Conservation (phyloP, 2,329 filamentous ascomycete genomes). For the Teratosphaeriaceae sp. region DNA sequence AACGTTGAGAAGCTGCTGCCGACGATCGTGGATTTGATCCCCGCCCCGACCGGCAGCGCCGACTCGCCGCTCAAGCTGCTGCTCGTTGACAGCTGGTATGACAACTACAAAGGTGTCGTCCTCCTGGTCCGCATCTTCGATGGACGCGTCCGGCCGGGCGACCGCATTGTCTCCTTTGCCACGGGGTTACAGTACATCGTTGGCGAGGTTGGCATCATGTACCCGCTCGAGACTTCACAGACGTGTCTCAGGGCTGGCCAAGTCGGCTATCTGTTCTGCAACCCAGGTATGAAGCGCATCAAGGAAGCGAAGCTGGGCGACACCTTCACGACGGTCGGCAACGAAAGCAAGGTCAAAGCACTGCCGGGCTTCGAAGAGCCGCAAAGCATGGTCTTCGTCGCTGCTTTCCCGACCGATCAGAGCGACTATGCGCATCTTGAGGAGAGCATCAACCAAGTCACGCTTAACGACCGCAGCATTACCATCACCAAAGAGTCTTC, state of each 20-base stretch:
- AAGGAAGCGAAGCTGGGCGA: slow-evolving; percentile 95
- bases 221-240: slow-evolving; percentile 80
- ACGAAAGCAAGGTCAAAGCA: slow-evolving; percentile 67
- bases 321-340: slow-evolving; percentile 79
- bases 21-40: slow-evolving; percentile 76
- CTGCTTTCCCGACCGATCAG: slow-evolving; percentile 90
- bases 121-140: slow-evolving; percentile 88
- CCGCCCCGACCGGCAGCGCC: slow-evolving; percentile 68
- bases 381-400: slow-evolving; percentile 98
- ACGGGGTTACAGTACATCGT: slow-evolving; percentile 87
- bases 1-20: slow-evolving; percentile 82
- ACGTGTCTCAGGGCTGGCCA: slow-evolving; percentile 78
- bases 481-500: slow-evolving; percentile 92
- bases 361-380: slow-evolving; percentile 94
- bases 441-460: slow-evolving; percentile 88
- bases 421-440: slow-evolving; percentile 78
- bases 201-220: slow-evolving; percentile 95
- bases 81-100: slow-evolving; percentile 97
- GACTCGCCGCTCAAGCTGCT: slow-evolving; percentile 71
- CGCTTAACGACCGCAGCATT: slow-evolving; percentile 91
- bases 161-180: slow-evolving; percentile 79
- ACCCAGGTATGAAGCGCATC: slow-evolving; percentile 95
- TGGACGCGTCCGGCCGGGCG: slow-evolving; percentile 72
- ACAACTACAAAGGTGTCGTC: slow-evolving; percentile 89
- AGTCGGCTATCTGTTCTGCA: slow-evolving; percentile 95